phyloP scores from a whole-genome alignment of 192 early-diverging fungal genomes.

The Spizellomyces sp. region DNA sequence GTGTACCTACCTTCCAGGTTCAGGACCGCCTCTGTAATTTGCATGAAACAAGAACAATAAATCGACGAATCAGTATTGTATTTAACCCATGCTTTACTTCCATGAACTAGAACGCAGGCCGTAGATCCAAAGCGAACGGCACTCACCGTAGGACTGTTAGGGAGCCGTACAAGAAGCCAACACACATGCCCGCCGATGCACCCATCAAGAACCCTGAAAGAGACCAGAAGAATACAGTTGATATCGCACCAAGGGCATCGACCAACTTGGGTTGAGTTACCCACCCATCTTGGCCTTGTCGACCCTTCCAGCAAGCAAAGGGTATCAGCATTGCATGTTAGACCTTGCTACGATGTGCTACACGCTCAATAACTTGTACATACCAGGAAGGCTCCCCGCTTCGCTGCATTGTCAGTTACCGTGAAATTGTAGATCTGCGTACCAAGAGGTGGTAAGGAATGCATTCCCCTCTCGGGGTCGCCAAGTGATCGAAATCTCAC shows the following conservation, averaged over 20 bases:
- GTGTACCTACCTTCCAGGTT: slow-evolving; percentile 19
- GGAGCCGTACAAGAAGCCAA: slow-evolving; percentile 32
- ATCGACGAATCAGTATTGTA: not conserved
- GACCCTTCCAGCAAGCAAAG: not conserved
- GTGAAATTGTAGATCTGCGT: too few relatives aligned
- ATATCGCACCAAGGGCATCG: not conserved
- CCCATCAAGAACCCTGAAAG: slow-evolving; percentile 34
- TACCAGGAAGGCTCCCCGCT: too few relatives aligned
- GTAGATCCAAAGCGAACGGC: too few relatives aligned
- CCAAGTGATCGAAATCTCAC: too few relatives aligned
- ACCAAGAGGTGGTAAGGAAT: too few relatives aligned
- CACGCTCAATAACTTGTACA: too few relatives aligned
- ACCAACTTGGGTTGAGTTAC: not conserved
- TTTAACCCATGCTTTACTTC: not conserved
- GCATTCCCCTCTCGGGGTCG: too few relatives aligned
- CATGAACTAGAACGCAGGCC: too few relatives aligned
- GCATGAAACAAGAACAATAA: not conserved
- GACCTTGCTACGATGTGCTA: too few relatives aligned
- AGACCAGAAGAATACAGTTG: not conserved
- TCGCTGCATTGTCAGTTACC: too few relatives aligned
- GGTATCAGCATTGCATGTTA: too few relatives aligned
- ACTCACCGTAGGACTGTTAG: slow-evolving; percentile 32
- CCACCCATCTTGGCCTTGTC: slow-evolving; percentile 12
- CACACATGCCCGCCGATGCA: slow-evolving; percentile 33
- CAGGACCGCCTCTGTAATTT: slow-evolving; percentile 24